These are phyloP conservation scores for Centella asiatica DNA, from an alignment of 129 eudicot genomes.

Conservation along the genomic window DNA sequence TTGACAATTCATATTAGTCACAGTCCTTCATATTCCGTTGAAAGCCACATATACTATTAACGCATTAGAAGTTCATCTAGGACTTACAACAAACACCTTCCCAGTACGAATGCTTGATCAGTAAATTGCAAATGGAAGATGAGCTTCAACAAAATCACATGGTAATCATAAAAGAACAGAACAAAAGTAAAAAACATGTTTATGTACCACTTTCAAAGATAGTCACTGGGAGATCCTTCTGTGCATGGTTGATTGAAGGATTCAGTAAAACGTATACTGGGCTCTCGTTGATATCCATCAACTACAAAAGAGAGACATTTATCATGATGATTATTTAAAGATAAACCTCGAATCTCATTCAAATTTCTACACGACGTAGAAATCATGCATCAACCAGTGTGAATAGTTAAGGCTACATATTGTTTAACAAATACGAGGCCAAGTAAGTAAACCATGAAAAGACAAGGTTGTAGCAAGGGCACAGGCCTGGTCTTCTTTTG, in stretches of 20 bases:
- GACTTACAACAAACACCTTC: no score
- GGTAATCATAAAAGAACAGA: not conserved
- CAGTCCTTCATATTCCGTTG: not conserved
- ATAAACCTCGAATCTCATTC: not conserved
- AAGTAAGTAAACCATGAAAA: not conserved
- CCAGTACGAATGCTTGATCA: no score
- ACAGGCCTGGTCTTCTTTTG: no score
- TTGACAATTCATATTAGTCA: not conserved
- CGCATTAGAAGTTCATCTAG: no score
- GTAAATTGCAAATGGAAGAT: not conserved
- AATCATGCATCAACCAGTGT: not conserved
- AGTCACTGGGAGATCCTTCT: constrained; percentile 87
- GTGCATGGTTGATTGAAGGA: constrained; percentile 85
- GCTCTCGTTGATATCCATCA: constrained; percentile 97
- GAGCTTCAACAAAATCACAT: not conserved
- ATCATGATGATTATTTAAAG: constrained; percentile 2
- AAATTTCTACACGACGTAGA: not conserved
- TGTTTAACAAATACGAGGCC: not conserved
- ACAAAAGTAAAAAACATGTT: not conserved
- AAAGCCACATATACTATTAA: not conserved
- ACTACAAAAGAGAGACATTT: constrained; percentile 36
- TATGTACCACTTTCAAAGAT: constrained; percentile 85
- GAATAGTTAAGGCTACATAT: not conserved
- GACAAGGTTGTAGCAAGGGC: no score
- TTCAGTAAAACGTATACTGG: constrained; percentile 84